Conservation (phyloP, 805 yeast genomes). For the Myxozyma lipomycoides region DNA sequence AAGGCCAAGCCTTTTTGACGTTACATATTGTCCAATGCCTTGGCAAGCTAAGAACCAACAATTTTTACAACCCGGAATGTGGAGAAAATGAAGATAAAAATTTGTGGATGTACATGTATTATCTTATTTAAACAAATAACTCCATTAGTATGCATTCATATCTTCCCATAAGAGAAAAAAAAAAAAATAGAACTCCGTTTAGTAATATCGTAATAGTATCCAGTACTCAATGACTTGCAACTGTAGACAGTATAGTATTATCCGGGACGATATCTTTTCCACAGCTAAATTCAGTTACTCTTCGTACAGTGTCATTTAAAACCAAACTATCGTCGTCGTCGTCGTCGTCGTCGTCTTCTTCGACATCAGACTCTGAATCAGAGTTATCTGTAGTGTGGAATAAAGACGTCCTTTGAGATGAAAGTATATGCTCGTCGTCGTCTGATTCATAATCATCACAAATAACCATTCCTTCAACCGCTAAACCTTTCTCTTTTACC, state of each 20-base stretch:
- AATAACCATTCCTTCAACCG: background rate
- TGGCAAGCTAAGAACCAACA: no score
- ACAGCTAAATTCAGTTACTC: background rate
- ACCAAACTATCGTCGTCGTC: background rate
- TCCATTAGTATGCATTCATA: background rate
- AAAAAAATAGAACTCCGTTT: background rate
- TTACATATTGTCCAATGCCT: no score
- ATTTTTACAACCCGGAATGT: no score
- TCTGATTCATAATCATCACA: background rate
- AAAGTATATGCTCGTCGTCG: background rate
- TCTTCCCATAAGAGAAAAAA: background rate
- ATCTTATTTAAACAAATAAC: background rate
- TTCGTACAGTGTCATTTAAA: background rate
- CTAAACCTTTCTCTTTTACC: background rate
- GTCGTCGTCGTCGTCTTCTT: background rate
- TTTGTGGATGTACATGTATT: background rate
- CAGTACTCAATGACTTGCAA: background rate
- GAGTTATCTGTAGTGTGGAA: background rate
- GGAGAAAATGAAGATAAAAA: background rate
- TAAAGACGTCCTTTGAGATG: background rate
- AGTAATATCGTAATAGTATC: background rate
- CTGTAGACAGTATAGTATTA: no score
- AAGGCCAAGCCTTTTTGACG: background rate
- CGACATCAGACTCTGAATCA: background rate
- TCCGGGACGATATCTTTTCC: background rate